Evolutionary conservation across 225 moss, liverwort and hornwort species (phyloP).

Genomic region (Anthoceros angustus): DNA sequence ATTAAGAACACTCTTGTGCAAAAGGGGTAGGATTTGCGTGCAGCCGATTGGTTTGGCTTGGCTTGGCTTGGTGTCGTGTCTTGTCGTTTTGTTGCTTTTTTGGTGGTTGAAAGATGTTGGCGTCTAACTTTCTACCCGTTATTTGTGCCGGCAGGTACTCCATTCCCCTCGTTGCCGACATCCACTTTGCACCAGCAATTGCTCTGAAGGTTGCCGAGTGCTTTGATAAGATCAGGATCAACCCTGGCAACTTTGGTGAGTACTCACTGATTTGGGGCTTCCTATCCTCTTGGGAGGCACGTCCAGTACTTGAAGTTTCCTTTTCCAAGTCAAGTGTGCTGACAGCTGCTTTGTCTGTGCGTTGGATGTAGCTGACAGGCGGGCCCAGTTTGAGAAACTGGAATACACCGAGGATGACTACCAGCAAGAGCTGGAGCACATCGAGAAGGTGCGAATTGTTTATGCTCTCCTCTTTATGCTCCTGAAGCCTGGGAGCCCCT

Average conservation of each 20-base stretch:
- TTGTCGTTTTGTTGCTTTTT: neutral
- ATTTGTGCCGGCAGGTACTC: conserved; percentile 36
- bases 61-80: neutral
- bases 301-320: neutral
- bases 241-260: conserved; percentile 96
- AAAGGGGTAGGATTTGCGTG: conserved; percentile 42
- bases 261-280: neutral
- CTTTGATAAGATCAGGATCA: conserved; percentile 96
- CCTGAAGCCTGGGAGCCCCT: neutral
- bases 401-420: conserved; percentile 73
- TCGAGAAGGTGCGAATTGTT: conserved; percentile 49
- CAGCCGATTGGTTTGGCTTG: neutral
- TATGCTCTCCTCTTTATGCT: neutral
- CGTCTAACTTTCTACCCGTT: neutral
- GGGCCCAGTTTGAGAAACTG: conserved; percentile 80
- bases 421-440: conserved; percentile 58
- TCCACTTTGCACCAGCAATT: conserved; percentile 83
- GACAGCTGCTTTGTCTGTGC: neutral
- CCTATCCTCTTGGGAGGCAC: neutral
- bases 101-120: neutral
- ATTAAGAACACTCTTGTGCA: conserved; percentile 94
- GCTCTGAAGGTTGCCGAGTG: conserved; percentile 90
- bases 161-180: conserved; percentile 84
- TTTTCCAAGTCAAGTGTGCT: neutral
- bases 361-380: conserved; percentile 56